These are phyloP conservation scores for Stemphylium vesicarium DNA, from an alignment of 2,329 filamentous ascomycete species.

Conservation along the genomic window DNA sequence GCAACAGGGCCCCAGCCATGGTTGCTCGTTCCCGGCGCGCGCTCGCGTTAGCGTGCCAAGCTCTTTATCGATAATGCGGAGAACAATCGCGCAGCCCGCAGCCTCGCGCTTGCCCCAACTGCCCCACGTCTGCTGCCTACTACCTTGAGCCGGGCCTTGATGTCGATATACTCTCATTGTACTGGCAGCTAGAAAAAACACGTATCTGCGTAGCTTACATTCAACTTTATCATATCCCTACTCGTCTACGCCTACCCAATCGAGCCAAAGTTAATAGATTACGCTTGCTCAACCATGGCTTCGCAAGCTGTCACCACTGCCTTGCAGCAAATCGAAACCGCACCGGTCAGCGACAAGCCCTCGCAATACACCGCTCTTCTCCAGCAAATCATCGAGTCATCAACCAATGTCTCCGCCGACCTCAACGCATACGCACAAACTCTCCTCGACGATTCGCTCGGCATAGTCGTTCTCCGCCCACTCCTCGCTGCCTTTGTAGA, in stretches of 20 bases:
- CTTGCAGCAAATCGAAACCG: constrained; percentile 57
- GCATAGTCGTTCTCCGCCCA: constrained; percentile 76
- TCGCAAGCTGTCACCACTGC: constrained; percentile 57
- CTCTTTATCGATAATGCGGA: constrained; percentile 23
- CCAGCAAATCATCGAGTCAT: constrained; percentile 58
- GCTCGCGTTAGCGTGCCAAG: constrained; percentile 28
- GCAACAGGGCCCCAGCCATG: constrained; percentile 11
- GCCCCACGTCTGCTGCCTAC: constrained; percentile 19
- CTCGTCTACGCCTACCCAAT: background rate
- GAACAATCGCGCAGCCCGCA: constrained; percentile 3
- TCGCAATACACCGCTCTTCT: constrained; percentile 65
- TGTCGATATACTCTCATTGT: background rate
- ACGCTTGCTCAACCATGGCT: constrained; percentile 49
- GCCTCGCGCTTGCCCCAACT: constrained; percentile 2
- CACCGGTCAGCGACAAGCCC: constrained; percentile 58
- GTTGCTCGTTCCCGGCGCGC: constrained; percentile 15
- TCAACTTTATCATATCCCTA: too few species aligned
- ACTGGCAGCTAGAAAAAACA: background rate
- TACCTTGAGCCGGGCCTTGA: background rate
- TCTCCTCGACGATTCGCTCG: constrained; percentile 71
- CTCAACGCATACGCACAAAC: constrained; percentile 71
- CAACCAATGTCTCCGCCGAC: constrained; percentile 61
- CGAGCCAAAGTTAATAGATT: background rate
- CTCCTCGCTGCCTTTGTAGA: constrained; percentile 72
- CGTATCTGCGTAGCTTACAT: too few species aligned